Evolutionary conservation across 441 rosid genomes (phyloP).

Genomic region (Flueggea neowawraea): DNA sequence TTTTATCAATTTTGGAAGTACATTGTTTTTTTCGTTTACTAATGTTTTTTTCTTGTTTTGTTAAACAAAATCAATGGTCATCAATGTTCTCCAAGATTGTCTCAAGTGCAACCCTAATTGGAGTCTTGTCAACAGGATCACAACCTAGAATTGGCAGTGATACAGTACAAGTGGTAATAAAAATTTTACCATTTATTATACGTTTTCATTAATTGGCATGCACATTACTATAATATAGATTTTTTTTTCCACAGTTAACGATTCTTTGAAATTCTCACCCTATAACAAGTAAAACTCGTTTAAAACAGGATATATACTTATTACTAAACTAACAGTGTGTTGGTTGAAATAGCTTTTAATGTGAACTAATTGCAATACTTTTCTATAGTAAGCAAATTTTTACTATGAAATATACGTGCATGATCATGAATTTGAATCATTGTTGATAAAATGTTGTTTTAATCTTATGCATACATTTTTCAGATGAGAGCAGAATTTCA

Average conservation of each 20-base stretch:
- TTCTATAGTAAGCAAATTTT: too few species aligned
- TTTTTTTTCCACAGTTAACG: too few species aligned
- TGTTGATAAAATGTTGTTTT: background rate
- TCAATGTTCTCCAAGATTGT: conserved; percentile 30
- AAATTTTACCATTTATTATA: background rate
- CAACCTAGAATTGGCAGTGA: conserved; percentile 20
- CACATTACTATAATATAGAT: too few species aligned
- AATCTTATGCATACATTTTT: too few species aligned
- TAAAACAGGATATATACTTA: too few species aligned
- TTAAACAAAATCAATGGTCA: conserved; percentile 34
- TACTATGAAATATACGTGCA: too few species aligned
- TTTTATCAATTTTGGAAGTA: background rate
- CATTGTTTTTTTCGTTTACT: background rate
- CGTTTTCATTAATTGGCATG: too few species aligned
- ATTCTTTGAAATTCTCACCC: too few species aligned
- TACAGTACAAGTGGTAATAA: conserved; percentile 39
- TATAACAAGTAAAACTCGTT: too few species aligned
- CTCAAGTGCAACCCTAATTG: conserved; percentile 29
- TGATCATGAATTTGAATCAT: background rate
- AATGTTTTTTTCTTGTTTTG: background rate
- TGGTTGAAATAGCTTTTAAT: too few species aligned
- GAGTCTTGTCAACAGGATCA: conserved; percentile 23
- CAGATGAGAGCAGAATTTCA: conserved; percentile 53
- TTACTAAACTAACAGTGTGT: too few species aligned
- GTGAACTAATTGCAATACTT: too few species aligned